phyloP scores from a whole-genome alignment of 305 asterid species.

The Rubia tinctorum region DNA sequence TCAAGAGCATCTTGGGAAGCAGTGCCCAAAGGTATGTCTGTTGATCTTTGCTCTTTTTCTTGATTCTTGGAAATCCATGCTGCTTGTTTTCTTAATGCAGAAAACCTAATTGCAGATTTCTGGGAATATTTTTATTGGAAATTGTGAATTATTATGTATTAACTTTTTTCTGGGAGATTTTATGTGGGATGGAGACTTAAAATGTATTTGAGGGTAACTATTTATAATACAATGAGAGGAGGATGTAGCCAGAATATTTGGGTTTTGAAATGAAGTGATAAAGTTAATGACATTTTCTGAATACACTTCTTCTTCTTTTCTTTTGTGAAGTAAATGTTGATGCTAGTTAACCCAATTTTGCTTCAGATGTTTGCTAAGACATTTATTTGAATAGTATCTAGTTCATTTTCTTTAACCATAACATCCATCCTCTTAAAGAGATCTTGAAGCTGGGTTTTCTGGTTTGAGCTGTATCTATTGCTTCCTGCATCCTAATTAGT shows the following conservation, averaged over 20 bases:
- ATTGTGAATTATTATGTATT: neutral
- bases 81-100: neutral
- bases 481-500: neutral
- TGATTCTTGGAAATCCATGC: neutral
- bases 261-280: neutral
- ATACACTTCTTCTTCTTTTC: neutral
- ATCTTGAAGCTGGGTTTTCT: neutral
- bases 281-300: neutral
- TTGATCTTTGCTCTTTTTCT: neutral
- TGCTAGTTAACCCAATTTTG: neutral
- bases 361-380: neutral
- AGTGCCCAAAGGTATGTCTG: conserved; percentile 64
- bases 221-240: neutral
- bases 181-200: neutral
- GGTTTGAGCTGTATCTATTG: neutral
- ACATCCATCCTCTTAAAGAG: neutral
- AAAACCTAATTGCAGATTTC: neutral
- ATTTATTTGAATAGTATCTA: neutral
- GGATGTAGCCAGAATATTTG: neutral
- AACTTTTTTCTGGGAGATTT: too few species aligned
- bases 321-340: neutral
- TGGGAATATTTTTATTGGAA: neutral
- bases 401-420: neutral
- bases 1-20: conserved; percentile 78
- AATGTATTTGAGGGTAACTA: neutral